Evolutionary conservation across 495 filamentous ascomycete species (phyloP).

Genomic region (Oidiodendron maius): DNA sequence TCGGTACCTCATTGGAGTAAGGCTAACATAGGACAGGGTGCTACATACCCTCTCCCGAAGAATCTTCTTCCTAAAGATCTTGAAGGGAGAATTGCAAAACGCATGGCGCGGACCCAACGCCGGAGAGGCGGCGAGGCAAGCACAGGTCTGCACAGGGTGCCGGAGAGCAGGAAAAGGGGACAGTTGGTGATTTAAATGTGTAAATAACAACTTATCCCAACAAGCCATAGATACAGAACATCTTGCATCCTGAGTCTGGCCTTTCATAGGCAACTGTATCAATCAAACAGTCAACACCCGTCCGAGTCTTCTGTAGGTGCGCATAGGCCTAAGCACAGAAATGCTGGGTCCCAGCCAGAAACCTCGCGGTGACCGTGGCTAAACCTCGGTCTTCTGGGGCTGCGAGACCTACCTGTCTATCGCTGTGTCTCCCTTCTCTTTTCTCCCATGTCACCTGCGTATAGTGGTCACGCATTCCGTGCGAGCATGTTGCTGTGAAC

Average conservation of each 20-base stretch:
- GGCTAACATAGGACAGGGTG: not conserved
- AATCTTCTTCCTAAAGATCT: not conserved
- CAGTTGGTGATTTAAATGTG: not conserved
- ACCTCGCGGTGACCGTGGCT: not conserved
- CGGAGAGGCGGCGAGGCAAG: not conserved
- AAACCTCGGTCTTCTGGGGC: not conserved
- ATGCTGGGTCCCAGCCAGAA: not conserved
- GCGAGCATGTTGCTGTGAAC: too few species aligned
- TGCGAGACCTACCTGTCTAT: not conserved
- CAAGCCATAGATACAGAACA: not conserved
- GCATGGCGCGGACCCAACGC: not conserved
- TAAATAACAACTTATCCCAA: not conserved
- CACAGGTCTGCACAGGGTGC: not conserved
- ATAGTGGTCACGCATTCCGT: too few species aligned
- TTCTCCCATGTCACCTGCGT: too few species aligned
- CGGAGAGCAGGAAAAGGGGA: not conserved
- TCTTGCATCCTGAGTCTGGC: not conserved
- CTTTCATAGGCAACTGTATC: not conserved
- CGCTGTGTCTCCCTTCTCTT: not conserved
- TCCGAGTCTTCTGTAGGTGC: too few species aligned
- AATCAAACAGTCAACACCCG: too few species aligned
- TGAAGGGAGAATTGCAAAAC: not conserved
- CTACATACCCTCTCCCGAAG: not conserved
- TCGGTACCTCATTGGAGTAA: not conserved
- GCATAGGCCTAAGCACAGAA: not conserved